Percentiles rank a stretch among this genome's conserved stretches.
Evolutionary conservation across 768 basidiomycete species (phyloP).

Genomic region (Clitopilus hobsonii): DNA sequence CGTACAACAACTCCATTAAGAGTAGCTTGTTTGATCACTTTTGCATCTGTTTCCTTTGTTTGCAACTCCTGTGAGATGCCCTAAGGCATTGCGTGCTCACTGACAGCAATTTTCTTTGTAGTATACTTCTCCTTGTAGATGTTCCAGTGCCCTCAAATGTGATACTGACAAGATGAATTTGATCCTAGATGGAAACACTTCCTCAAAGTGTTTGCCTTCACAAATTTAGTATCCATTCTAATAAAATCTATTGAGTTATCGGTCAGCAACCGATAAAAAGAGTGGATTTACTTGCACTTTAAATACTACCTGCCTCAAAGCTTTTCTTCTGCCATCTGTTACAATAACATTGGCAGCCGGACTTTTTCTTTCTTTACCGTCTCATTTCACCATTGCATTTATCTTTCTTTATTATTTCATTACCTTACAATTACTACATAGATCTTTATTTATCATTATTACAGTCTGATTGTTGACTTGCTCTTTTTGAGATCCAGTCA

Average conservation of each 20-base stretch:
- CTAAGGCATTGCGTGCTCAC: background rate
- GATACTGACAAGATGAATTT: background rate
- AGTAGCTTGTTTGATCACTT: background rate
- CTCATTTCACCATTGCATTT: no score
- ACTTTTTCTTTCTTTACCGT: no score
- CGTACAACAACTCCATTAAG: constrained; percentile 2
- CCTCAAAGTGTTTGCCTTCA: background rate
- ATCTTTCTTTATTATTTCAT: no score
- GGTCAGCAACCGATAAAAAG: background rate
- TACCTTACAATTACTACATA: no score
- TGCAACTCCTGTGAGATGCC: background rate
- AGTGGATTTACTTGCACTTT: background rate
- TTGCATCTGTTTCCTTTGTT: background rate
- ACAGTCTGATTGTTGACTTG: no score
- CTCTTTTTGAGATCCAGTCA: no score
- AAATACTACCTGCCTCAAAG: background rate
- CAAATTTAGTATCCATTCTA: background rate
- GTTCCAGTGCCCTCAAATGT: background rate
- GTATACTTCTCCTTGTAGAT: constrained; percentile 1
- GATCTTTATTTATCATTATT: no score
- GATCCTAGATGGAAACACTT: background rate
- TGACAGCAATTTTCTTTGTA: background rate
- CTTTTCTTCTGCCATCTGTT: no score
- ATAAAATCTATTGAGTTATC: background rate
- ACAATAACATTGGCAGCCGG: no score